These are phyloP conservation scores for Trichoderma polysporum DNA, from an alignment of 2,329 filamentous ascomycete species.

Conservation along the genomic window DNA sequence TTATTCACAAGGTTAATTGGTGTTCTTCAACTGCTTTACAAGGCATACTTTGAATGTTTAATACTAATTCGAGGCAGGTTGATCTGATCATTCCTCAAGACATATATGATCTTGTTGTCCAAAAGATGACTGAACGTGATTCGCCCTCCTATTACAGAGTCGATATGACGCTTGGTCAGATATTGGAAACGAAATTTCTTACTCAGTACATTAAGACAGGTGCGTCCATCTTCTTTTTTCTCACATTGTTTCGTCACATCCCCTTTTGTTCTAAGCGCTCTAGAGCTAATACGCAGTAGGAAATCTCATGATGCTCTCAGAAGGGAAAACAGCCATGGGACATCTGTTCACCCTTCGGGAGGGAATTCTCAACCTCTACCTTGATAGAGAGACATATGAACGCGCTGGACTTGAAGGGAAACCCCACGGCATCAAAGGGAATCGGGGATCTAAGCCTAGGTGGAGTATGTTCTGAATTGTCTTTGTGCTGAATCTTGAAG, in stretches of 20 bases:
- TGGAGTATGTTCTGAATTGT: slow-evolving; percentile 60
- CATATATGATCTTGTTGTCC: slow-evolving; percentile 52
- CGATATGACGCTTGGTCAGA: slow-evolving; percentile 67
- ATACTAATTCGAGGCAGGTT: slow-evolving; percentile 42
- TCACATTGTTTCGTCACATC: neutral
- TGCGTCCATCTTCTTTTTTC: slow-evolving; percentile 33
- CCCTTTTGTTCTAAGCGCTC: neutral
- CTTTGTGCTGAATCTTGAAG: neutral
- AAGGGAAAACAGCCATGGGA: slow-evolving; percentile 68
- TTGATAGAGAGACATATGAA: slow-evolving; percentile 82
- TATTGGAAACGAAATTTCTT: slow-evolving; percentile 76
- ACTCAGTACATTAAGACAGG: slow-evolving; percentile 80
- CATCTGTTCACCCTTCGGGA: slow-evolving; percentile 70
- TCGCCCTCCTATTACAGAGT: slow-evolving; percentile 63
- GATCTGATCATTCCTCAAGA: slow-evolving; percentile 73
- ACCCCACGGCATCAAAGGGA: slow-evolving; percentile 59
- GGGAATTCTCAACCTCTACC: slow-evolving; percentile 71
- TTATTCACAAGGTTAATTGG: slow-evolving; percentile 62
- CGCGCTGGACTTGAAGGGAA: slow-evolving; percentile 76
- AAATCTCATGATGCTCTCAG: slow-evolving; percentile 78
- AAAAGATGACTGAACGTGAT: slow-evolving; percentile 44
- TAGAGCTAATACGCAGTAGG: slow-evolving; percentile 48
- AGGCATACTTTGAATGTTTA: too few relatives aligned
- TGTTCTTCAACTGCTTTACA: neutral
- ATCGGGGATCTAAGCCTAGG: slow-evolving; percentile 62